These are phyloP conservation scores for Hibiscus mutabilis DNA, from an alignment of 345 rosid genomes.

Conservation along the genomic window DNA sequence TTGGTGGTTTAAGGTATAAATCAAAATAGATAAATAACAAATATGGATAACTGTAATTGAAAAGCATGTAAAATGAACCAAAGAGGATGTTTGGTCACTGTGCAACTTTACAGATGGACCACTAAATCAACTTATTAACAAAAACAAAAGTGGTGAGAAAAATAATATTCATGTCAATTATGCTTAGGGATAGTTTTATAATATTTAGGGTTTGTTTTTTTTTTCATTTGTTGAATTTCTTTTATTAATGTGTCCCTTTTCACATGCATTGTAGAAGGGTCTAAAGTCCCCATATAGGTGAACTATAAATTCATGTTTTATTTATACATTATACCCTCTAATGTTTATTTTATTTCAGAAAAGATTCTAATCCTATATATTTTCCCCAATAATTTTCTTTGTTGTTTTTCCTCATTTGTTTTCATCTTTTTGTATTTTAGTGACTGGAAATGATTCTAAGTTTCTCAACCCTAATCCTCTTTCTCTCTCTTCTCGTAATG, in stretches of 20 bases:
- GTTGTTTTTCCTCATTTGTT: background rate
- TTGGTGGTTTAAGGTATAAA: too few relatives aligned
- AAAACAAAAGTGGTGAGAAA: too few relatives aligned
- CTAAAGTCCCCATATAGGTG: background rate
- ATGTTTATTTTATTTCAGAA: background rate
- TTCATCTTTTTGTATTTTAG: background rate
- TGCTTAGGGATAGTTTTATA: too few relatives aligned
- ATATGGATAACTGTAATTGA: background rate
- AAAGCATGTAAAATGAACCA: constrained; percentile 4
- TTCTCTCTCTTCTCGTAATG: too few relatives aligned
- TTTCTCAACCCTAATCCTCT: too few relatives aligned
- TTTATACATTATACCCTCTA: background rate
- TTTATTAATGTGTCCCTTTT: background rate
- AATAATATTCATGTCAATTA: too few relatives aligned
- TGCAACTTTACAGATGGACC: constrained; percentile 5
- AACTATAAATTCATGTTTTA: background rate
- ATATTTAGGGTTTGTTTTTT: too few relatives aligned
- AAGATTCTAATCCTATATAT: background rate
- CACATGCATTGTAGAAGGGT: background rate
- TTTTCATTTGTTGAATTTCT: too few relatives aligned
- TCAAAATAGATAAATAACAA: background rate
- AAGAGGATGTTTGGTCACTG: constrained; percentile 6
- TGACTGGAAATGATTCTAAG: too few relatives aligned
- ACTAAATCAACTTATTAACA: background rate
- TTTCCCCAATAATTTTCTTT: background rate